Conservation (phyloP, 2,329 filamentous ascomycete species). For the Alternaria arborescens region DNA sequence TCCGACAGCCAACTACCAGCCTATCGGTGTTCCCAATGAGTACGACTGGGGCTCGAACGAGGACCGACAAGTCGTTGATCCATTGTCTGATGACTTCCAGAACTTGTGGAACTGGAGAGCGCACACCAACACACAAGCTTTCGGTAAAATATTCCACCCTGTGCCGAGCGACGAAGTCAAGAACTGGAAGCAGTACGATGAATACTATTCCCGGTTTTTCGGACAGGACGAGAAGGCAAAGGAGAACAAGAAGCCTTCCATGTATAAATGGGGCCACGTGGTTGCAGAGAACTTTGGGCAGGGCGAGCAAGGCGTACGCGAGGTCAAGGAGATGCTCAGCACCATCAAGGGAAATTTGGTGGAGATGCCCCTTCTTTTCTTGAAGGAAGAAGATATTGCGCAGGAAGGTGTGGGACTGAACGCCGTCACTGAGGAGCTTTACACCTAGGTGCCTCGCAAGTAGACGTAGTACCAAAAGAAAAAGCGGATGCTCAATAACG, state of each 20-base stretch:
- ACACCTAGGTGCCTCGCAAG: constrained; percentile 47
- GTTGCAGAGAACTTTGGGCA: constrained; percentile 63
- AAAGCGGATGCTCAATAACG: not conserved
- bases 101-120: constrained; percentile 78
- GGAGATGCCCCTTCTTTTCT: constrained; percentile 90
- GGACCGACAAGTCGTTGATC: constrained; percentile 73
- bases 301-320: constrained; percentile 54
- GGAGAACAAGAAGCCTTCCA: constrained; percentile 58
- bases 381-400: constrained; percentile 86
- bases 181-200: constrained; percentile 77
- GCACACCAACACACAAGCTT: constrained; percentile 79
- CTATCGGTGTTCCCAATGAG: constrained; percentile 64
- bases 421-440: constrained; percentile 58
- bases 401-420: constrained; percentile 74
- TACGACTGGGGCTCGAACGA: constrained; percentile 60
- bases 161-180: constrained; percentile 74
- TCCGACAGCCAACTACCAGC: constrained; percentile 65
- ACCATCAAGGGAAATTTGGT: constrained; percentile 69
- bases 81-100: constrained; percentile 73
- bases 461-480: not conserved
- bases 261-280: constrained; percentile 86
- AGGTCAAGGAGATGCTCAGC: constrained; percentile 74
- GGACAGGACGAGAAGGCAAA: constrained; percentile 54
- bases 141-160: constrained; percentile 81
- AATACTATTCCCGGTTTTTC: constrained; percentile 75